Percentiles rank a stretch among this genome's conserved stretches.
These are phyloP conservation scores for Nidularia sp. DNA, from an alignment of 768 basidiomycete genomes.

Conservation along the genomic window DNA sequence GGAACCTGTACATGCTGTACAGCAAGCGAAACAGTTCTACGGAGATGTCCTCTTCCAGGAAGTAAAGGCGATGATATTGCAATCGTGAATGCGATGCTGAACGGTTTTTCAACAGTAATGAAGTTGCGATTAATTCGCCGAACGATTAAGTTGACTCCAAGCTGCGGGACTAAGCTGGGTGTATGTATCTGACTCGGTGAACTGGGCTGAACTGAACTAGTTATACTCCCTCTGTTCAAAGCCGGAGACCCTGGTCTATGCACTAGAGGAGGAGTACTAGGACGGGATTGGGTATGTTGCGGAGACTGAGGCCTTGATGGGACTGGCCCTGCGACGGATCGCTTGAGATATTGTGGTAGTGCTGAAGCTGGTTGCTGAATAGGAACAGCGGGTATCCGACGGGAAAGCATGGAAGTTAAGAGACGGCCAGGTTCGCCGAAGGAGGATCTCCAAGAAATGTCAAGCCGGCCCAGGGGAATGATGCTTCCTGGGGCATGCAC, in stretches of 20 bases:
- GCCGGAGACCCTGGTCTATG: slow-evolving; percentile 39
- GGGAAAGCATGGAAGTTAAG: slow-evolving; percentile 84
- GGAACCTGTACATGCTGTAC: slow-evolving; percentile 63
- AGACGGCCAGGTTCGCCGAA: slow-evolving; percentile 85
- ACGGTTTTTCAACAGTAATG: slow-evolving; percentile 53
- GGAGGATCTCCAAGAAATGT: slow-evolving; percentile 84
- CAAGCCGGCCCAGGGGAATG: slow-evolving; percentile 80
- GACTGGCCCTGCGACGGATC: slow-evolving; percentile 30
- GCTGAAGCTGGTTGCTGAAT: slow-evolving; percentile 60
- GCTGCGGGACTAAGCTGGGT: slow-evolving; percentile 23
- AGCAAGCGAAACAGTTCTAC: slow-evolving; percentile 46
- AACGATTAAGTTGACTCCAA: slow-evolving; percentile 59
- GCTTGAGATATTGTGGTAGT: slow-evolving; percentile 73
- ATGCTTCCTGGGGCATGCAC: slow-evolving; percentile 61
- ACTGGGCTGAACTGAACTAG: slow-evolving; percentile 23
- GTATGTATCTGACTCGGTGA: slow-evolving; percentile 22
- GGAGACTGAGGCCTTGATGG: slow-evolving; percentile 53
- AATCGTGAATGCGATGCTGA: slow-evolving; percentile 52
- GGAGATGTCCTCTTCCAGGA: slow-evolving; percentile 18
- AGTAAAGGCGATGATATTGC: slow-evolving; percentile 44
- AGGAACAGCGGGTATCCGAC: slow-evolving; percentile 62
- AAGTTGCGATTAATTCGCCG: slow-evolving; percentile 39
- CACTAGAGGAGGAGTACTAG: slow-evolving; percentile 49
- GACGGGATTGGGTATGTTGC: slow-evolving; percentile 35
- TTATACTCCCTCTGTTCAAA: slow-evolving; percentile 36